Evolutionary conservation across 805 yeast species (phyloP).

Genomic region (Metschnikowia baotianmanensis): DNA sequence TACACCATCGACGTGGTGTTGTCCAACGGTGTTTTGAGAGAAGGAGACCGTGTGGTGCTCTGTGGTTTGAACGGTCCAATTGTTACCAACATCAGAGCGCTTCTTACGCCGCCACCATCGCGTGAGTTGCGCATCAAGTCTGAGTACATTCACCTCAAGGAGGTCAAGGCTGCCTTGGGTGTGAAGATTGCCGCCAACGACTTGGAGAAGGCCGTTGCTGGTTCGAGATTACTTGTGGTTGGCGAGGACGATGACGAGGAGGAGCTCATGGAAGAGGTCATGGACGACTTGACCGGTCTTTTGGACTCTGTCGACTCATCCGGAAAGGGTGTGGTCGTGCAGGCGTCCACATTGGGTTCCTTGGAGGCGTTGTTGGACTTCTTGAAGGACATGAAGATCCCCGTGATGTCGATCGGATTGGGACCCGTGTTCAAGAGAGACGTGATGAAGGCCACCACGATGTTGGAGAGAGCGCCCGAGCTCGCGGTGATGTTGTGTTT

Average conservation of each 20-base stretch:
- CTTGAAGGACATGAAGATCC: slow-evolving; percentile 97
- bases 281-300: slow-evolving; percentile 96
- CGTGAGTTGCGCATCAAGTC: slow-evolving; percentile 95
- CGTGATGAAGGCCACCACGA: slow-evolving; percentile 94
- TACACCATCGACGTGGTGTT: slow-evolving; percentile 96
- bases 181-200: slow-evolving; percentile 98
- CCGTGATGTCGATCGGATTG: slow-evolving; percentile 96
- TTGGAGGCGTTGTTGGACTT: slow-evolving; percentile 95
- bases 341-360: slow-evolving; percentile 97
- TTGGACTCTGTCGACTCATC: slow-evolving; percentile 91
- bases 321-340: slow-evolving; percentile 97
- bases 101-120: slow-evolving; percentile 95
- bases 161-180: slow-evolving; percentile 98
- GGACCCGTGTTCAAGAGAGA: slow-evolving; percentile 99
- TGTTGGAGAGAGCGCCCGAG: slow-evolving; percentile 96
- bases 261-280: slow-evolving; percentile 94
- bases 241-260: slow-evolving; percentile 98
- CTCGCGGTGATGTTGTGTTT: slow-evolving; percentile 97
- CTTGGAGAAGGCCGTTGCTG: slow-evolving; percentile 97
- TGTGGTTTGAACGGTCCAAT: slow-evolving; percentile 99
- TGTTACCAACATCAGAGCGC: slow-evolving; percentile 92
- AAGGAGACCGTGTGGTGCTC: slow-evolving; percentile 91
- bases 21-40: slow-evolving; percentile 92
- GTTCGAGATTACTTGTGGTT: slow-evolving; percentile 91
- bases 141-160: slow-evolving; percentile 95